Base-by-base conservation (phyloP, 805 yeast species). In the Candida morakotiae region DNA sequence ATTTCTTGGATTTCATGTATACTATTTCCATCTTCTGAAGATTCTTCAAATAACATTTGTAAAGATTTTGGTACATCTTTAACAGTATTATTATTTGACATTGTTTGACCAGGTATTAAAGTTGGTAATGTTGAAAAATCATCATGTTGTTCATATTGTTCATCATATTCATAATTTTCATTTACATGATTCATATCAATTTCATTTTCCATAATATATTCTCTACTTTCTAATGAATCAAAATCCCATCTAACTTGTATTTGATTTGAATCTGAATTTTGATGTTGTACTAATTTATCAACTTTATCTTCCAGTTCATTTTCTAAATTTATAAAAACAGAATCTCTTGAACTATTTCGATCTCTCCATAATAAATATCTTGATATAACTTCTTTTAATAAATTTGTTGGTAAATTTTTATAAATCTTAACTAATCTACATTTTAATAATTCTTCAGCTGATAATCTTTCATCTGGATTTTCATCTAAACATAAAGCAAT, bases 401-500 rank as follows among this genome's bases (percentile, higher is more conserved):
- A 60, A 2, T 71, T 35, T 0, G 87, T 82, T 3, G 88, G 77
- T 2, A 73, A 55, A 44, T 70, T 73, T 46, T 77, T 79, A 55
- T 83, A 78, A 31, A 68, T 56, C 45, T 75, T 76, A 35, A 93
- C 75, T 43, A 91, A 83, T 56, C 77, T 84, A 35, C 88, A 74
- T 52, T 82, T 86, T 40, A 78, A 60, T 31, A 93, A 63, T 28
- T 85, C 96, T 32, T 87, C 96, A 2, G 98, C 97, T 30, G 77
- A 67, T 0, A 91, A 84, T 48, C 99, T 71, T 52, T 86, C 94
- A 11, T 78, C 82, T 0, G 98, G 95, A 41, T 84, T 86, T 58
- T 94, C 98, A 56, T 94, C 98, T 29, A 93, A 69, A 62, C 98
- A 91, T 32, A 83, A 64, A 0, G 98, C 96, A 36, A 94, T 81